Percentiles rank a stretch among this genome's conserved stretches.
These are phyloP conservation scores for Nakazawaea wickerhamii DNA, from an alignment of 805 yeast genomes.

Conservation along the genomic window DNA sequence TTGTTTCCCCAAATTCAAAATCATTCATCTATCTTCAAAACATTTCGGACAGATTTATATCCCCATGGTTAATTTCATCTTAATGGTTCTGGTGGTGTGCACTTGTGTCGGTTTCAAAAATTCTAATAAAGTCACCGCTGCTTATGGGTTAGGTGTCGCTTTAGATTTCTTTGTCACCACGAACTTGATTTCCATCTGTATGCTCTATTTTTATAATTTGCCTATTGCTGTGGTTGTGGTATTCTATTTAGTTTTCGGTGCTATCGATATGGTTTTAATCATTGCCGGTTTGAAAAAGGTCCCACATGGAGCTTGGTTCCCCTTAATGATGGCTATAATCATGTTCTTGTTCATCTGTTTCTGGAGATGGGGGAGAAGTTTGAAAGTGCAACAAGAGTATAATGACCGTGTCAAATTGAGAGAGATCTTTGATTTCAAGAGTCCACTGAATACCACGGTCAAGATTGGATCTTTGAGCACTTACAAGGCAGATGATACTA, in stretches of 20 bases:
- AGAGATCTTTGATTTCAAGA: constrained; percentile 30
- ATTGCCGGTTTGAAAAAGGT: constrained; percentile 46
- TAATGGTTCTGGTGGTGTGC: constrained; percentile 45
- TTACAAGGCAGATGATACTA: not conserved
- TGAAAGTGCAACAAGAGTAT: constrained; percentile 34
- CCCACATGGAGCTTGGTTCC: constrained; percentile 60
- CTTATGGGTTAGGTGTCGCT: constrained; percentile 56
- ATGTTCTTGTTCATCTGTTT: constrained; percentile 31
- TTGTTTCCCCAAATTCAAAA: constrained; percentile 45
- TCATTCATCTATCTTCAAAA: constrained; percentile 38
- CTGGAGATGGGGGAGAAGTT: constrained; percentile 45
- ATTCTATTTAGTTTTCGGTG: constrained; percentile 35
- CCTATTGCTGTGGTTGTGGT: constrained; percentile 30
- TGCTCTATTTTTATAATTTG: constrained; percentile 39
- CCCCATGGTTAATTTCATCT: constrained; percentile 43
- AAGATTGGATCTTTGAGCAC: constrained; percentile 4
- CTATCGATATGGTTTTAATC: constrained; percentile 42
- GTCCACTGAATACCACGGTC: not conserved
- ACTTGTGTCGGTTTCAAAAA: constrained; percentile 50
- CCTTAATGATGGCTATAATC: constrained; percentile 40
- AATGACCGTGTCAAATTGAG: constrained; percentile 27
- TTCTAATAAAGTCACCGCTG: constrained; percentile 47
- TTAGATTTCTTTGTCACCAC: constrained; percentile 52
- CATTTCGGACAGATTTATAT: constrained; percentile 48
- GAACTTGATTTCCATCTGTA: constrained; percentile 36